phyloP scores from a whole-genome alignment of 139 green algal genomes.

The Zygnema circumcarinatum region DNA sequence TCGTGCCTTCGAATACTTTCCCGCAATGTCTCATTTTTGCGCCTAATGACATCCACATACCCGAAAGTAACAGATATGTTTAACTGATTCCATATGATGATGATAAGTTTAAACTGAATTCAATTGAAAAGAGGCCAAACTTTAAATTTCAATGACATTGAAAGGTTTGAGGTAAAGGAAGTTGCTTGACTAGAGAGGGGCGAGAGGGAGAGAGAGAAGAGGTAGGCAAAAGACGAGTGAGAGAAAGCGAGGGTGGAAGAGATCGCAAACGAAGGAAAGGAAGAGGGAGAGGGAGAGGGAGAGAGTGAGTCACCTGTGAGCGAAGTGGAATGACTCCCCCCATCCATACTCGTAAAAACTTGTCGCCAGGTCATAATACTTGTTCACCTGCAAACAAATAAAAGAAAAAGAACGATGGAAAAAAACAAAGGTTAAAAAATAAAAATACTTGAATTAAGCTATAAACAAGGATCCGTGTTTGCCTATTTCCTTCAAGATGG shows the following conservation, averaged over 20 bases:
- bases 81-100: background rate
- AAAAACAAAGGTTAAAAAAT: background rate
- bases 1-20: slow-evolving; percentile 76
- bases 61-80: background rate
- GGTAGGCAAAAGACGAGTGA: background rate
- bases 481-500: too few species aligned
- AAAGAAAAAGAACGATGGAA: background rate
- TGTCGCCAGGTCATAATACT: slow-evolving; percentile 75
- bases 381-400: slow-evolving; percentile 64
- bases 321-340: slow-evolving; percentile 81
- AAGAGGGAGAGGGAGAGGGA: slow-evolving; percentile 13
- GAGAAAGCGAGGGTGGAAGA: slow-evolving; percentile 9
- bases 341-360: slow-evolving; percentile 78
- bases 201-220: background rate
- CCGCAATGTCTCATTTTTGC: slow-evolving; percentile 69
- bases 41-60: too few species aligned
- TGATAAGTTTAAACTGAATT: background rate
- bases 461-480: too few species aligned
- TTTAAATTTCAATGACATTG: too few species aligned
- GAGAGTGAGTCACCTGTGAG: slow-evolving; percentile 58
- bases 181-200: too few species aligned
- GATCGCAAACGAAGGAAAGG: background rate
- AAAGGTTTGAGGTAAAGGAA: too few species aligned
- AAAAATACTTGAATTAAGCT: background rate
- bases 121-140: background rate